A percentile compares a stretch with the other conserved stretches of the same genome.
Conservation (phyloP, 257 asterid species). For the Nyctanthes arbortristis region DNA sequence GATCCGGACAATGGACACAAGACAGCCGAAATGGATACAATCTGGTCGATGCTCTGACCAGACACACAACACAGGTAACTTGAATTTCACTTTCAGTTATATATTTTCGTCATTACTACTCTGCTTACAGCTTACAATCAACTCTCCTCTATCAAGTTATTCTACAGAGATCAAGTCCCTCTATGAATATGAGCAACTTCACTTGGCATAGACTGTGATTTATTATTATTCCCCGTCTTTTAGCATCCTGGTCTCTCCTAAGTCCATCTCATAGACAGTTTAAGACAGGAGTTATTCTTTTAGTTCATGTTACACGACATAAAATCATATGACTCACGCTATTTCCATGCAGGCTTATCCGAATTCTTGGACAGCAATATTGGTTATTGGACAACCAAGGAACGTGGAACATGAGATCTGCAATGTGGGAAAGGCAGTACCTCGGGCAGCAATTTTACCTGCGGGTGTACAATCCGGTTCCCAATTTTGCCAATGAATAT, state of each 20-base stretch:
- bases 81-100: not conserved
- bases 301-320: not conserved
- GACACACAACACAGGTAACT: constrained; percentile 88
- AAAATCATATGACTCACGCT: not conserved
- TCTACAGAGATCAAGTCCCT: not conserved
- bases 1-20: constrained; percentile 73
- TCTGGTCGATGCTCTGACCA: constrained; percentile 78
- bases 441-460: constrained; percentile 89
- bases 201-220: no score
- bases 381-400: constrained; percentile 96
- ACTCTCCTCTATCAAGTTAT: not conserved
- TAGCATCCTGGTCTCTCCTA: not conserved
- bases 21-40: constrained; percentile 63
- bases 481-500: constrained; percentile 64
- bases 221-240: no score
- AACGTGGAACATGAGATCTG: constrained; percentile 96
- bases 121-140: not conserved
- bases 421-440: constrained; percentile 89
- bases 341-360: constrained; percentile 71
- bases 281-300: not conserved
- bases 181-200: not conserved
- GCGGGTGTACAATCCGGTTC: constrained; percentile 63
- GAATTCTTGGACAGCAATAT: constrained; percentile 74
- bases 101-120: not conserved
- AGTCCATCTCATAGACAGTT: not conserved